phyloP scores from a whole-genome alignment of 2,329 filamentous ascomycete species.

The Exophiala sp. region DNA sequence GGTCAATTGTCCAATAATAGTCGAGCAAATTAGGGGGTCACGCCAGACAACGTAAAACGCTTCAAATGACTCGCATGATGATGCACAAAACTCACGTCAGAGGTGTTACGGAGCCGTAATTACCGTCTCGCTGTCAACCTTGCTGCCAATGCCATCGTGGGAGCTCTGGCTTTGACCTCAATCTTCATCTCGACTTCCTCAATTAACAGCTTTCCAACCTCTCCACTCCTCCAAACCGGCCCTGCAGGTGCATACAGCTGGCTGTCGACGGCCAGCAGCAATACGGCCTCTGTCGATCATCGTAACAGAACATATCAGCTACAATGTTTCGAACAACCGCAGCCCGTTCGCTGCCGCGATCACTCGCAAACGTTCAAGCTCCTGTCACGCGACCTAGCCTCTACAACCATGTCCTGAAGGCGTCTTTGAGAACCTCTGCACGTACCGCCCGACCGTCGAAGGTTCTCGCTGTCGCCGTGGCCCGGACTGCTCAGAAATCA shows the following conservation, averaged over 20 bases:
- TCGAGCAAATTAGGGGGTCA: neutral
- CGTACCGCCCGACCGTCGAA: conserved; percentile 35
- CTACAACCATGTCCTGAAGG: conserved; percentile 41
- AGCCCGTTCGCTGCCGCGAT: conserved; percentile 42
- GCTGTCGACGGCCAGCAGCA: conserved; percentile 19
- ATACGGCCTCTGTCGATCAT: conserved; percentile 30
- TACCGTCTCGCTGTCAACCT: neutral
- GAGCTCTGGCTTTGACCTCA: conserved; percentile 3
- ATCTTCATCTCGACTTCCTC: conserved; percentile 7
- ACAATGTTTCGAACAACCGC: conserved; percentile 45
- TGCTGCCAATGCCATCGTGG: neutral
- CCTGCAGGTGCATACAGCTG: conserved; percentile 22
- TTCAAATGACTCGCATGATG: neutral
- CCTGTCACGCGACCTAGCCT: conserved; percentile 17
- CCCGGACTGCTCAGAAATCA: conserved; percentile 44
- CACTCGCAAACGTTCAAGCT: conserved; percentile 34
- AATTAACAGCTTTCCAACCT: conserved; percentile 10
- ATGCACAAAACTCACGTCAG: too few relatives aligned
- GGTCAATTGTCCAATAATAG: neutral
- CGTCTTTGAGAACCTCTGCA: conserved; percentile 38
- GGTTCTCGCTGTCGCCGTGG: conserved; percentile 39
- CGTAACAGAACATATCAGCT: conserved; percentile 26
- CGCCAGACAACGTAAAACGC: neutral
- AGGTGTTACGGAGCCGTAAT: neutral
- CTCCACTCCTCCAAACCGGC: conserved; percentile 24